Base-by-base conservation (phyloP, 495 filamentous ascomycete genomes). In the Jackrogersella minutella region DNA sequence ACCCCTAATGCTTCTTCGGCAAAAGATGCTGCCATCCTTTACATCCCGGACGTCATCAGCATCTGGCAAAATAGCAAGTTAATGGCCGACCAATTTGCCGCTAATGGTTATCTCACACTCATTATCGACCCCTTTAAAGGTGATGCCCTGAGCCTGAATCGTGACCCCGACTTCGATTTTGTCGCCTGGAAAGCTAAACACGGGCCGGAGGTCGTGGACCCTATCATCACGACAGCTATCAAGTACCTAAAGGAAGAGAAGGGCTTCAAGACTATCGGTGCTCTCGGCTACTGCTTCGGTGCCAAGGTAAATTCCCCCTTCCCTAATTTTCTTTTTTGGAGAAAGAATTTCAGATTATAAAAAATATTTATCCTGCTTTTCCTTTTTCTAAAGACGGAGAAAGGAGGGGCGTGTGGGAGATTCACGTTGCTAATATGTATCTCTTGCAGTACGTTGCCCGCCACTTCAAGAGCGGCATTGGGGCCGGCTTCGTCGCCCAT, bases 271-370 rank as follows among this genome's bases (percentile, higher is more conserved):
- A 87, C 84, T 70, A 76, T 96, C 47, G 93, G 87, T 4, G 87
- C 82, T 64, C 82, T 89, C 1, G 91, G 91, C 7, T 93, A 93
- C 80, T 94, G 91, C 79, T 94, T 93, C 70, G 91, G 91, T 26
- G 83, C 81, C 60, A 86, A 85, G 80, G 78, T 84, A 75, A 22
- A 57, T 68, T 14, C 16, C 6, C 36, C 36, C 11, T 14, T 39
- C 36, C 36, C 11, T n/a, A n/a, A n/a, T n/a, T n/a, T n/a, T n/a
- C n/a, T n/a, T n/a, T n/a, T n/a, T n/a, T n/a, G n/a, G n/a, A n/a
- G n/a, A n/a, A n/a, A n/a, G n/a, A n/a, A n/a, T n/a, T n/a, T n/a
- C n/a, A n/a, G n/a, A n/a, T n/a, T n/a, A n/a, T n/a, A n/a, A n/a
- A n/a, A n/a, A n/a, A 30, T 11, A 16, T 55, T 55, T 5, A 30